Conservation (phyloP, 257 asterid genomes). For the Parsonsia alboflavescens region DNA sequence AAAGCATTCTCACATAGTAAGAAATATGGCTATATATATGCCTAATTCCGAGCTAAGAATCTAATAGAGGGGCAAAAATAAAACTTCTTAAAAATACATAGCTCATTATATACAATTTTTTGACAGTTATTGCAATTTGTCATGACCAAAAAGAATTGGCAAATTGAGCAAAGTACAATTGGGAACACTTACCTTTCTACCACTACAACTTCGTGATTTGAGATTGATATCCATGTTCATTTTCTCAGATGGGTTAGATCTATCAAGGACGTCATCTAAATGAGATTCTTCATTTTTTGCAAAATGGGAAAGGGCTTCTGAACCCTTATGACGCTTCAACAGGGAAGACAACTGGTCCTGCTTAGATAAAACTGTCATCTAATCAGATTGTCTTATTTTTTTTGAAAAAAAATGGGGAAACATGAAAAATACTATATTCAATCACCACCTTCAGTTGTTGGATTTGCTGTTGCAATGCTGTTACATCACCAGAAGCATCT, state of each 20-base stretch:
- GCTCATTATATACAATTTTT: too few species aligned
- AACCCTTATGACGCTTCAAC: conserved; percentile 47
- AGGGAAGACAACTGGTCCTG: conserved; percentile 76
- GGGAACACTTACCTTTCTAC: conserved; percentile 30
- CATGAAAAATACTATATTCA: conserved; percentile 1
- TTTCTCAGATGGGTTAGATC: conserved; percentile 30
- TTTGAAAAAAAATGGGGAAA: conserved; percentile 18
- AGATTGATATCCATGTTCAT: conserved; percentile 25
- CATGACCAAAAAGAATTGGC: background rate
- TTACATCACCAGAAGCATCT: conserved; percentile 74
- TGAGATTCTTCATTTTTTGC: conserved; percentile 30
- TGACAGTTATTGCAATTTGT: conserved; percentile 6
- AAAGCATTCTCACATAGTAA: too few species aligned
- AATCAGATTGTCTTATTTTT: conserved; percentile 16
- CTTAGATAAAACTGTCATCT: conserved; percentile 22
- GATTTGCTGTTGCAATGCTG: conserved; percentile 69
- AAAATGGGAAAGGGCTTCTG: conserved; percentile 25
- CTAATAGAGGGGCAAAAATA: too few species aligned
- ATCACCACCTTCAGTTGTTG: conserved; percentile 61
- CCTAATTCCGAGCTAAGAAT: too few species aligned
- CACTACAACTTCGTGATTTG: conserved; percentile 21
- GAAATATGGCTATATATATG: too few species aligned
- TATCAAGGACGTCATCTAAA: conserved; percentile 32
- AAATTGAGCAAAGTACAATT: conserved; percentile 3
- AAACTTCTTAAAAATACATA: too few species aligned